Evolutionary conservation across 192 early-diverging fungal species (phyloP), one percentile per base, ranked within the genome.

Genomic region (Backusella circina): DNA sequence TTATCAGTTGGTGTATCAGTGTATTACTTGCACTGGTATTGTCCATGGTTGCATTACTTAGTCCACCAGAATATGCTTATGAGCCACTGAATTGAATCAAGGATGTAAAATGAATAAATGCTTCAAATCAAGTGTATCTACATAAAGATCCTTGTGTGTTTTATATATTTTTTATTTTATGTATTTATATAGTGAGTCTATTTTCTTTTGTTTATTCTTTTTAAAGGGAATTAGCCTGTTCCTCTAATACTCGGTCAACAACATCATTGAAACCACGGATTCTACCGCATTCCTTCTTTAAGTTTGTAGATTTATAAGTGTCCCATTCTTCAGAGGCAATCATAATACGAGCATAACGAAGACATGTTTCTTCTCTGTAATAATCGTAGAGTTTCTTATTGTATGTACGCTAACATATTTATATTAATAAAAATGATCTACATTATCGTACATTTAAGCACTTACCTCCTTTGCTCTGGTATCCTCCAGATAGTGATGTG

Each of bases 351-450:
- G 85, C 75, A 74, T 88, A 88, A 6, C 85, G 82, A 21, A 85
- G 81, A 50, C 87, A 88, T 8, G 80, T 74, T 47, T 88, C 85
- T 57, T 88, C 85, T 57, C 84, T 84, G 39, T 85, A 88, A 28
- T 88, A 83, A 51, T 88, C 84, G n/a, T 86, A 88, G 10, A 86
- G 67, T 51, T 85, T 88, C 61, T 84, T 84, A 70, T 88, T 88
- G 77, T 85, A 88, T 74, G 82, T 85, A 54, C 87, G 85, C 82
- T 87, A 9, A 50, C 37, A 77, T 7, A 36, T 28, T n/a, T 26
- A 36, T 10, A 26, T 57, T 23, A 23, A 21, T 23, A 54, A 23
- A 16, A 50, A 21, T 5, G 18, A 54, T 44, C 41, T 35, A 3
- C 33, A 65, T 4, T 5, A 65, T 57, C n/a, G n/a, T n/a, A n/a